Conservation (phyloP, 1,284 basidiomycete species). For the Tranzscheliella williamsii region DNA sequence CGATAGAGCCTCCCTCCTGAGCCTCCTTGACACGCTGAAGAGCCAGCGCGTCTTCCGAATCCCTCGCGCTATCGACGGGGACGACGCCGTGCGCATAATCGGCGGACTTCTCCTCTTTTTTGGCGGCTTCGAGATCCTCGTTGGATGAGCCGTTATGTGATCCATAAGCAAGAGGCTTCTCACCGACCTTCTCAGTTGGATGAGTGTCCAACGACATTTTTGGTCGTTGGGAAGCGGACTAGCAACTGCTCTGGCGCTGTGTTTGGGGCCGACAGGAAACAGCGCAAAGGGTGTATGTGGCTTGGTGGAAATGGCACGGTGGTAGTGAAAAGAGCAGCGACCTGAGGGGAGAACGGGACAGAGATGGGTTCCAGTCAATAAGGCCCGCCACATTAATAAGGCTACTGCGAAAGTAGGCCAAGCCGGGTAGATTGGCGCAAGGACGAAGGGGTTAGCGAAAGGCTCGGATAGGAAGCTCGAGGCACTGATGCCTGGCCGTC, state of each 20-base stretch:
- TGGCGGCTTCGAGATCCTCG: conserved; percentile 25
- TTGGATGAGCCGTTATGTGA: conserved; percentile 13
- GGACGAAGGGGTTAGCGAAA: no score
- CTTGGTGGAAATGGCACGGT: no score
- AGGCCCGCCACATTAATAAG: no score
- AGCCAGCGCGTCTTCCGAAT: conserved; percentile 17
- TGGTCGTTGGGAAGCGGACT: background rate
- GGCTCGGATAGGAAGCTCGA: no score
- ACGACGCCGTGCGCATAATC: conserved; percentile 7
- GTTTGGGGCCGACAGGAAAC: no score
- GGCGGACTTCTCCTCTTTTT: conserved; percentile 12
- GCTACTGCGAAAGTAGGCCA: no score
- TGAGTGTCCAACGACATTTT: conserved; percentile 15
- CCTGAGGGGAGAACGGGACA: no score
- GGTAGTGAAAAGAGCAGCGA: background rate
- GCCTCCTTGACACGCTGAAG: conserved; percentile 19
- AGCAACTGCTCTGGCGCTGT: no score
- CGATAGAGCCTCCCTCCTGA: conserved; percentile 40
- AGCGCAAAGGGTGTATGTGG: no score
- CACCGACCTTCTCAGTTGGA: conserved; percentile 13
- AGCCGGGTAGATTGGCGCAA: no score
- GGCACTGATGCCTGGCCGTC: no score
- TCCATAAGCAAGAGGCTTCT: background rate
- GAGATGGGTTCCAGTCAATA: no score
- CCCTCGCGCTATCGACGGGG: conserved; percentile 15